Conservation (phyloP, 225 moss, liverwort and hornwort genomes). For the Physcomitrium patens region DNA sequence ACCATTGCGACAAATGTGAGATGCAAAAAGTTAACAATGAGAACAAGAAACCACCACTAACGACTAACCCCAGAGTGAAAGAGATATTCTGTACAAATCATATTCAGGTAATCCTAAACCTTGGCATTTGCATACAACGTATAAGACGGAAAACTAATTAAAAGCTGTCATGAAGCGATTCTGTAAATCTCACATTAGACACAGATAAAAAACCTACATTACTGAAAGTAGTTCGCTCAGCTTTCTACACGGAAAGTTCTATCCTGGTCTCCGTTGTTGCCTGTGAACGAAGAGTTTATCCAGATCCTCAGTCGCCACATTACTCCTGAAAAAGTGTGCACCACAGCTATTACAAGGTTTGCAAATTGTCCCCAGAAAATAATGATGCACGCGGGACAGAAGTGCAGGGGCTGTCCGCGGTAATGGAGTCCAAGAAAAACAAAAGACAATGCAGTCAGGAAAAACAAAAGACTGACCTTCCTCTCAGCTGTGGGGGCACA, state of each 20-base stretch:
- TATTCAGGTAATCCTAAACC: constrained; percentile 29
- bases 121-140: constrained; percentile 12
- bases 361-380: background rate
- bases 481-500: constrained; percentile 83
- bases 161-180: constrained; percentile 26
- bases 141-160: background rate
- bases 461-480: constrained; percentile 56
- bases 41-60: too few relatives aligned
- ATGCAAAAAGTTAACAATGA: too few relatives aligned
- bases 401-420: background rate
- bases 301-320: constrained; percentile 92
- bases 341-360: constrained; percentile 8
- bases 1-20: too few relatives aligned
- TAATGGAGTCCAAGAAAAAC: too few relatives aligned
- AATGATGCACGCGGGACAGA: background rate
- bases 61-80: constrained; percentile 4
- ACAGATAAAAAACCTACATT: constrained; percentile 12
- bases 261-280: constrained; percentile 60
- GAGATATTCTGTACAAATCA: constrained; percentile 41
- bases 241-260: constrained; percentile 16
- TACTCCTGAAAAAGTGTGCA: constrained; percentile 59
- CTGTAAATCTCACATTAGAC: constrained; percentile 14
- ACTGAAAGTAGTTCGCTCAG: background rate
- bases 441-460: background rate
- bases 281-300: constrained; percentile 86